Evolutionary conservation across 495 filamentous ascomycete genomes (phyloP).

Genomic region (Penicillium turbatum): DNA sequence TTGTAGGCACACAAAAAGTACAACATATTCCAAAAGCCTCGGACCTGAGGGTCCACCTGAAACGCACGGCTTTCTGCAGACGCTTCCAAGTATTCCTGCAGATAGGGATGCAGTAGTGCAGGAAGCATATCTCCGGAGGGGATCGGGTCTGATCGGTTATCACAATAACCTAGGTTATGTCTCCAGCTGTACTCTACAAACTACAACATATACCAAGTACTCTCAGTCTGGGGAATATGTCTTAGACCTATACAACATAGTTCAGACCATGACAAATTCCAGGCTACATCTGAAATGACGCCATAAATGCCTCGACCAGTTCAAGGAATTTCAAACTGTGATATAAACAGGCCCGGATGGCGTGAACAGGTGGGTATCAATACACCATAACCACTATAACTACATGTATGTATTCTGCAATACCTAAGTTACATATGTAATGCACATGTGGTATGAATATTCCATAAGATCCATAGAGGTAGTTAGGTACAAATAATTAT

Average conservation of each 20-base stretch:
- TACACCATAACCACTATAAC: not conserved
- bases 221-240: too few relatives aligned
- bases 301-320: slow-evolving; percentile 5
- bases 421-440: not conserved
- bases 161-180: too few relatives aligned
- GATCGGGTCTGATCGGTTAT: slow-evolving; percentile 16
- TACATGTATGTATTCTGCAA: not conserved
- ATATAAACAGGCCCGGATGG: slow-evolving; percentile 1
- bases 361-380: not conserved
- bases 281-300: not conserved
- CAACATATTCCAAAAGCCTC: not conserved
- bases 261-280: not conserved
- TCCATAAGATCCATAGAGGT: not conserved
- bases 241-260: not conserved
- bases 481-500: not conserved
- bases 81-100: slow-evolving; percentile 13
- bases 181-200: too few relatives aligned
- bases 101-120: slow-evolving; percentile 7
- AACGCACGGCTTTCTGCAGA: slow-evolving; percentile 9
- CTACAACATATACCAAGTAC: too few relatives aligned
- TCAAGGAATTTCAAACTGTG: not conserved
- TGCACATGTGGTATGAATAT: not conserved
- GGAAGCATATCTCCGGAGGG: slow-evolving; percentile 19
- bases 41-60: not conserved
- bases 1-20: too few relatives aligned